These are phyloP conservation scores for Gnetum montanum DNA, from an alignment of 75 land plant species.

Conservation along the genomic window DNA sequence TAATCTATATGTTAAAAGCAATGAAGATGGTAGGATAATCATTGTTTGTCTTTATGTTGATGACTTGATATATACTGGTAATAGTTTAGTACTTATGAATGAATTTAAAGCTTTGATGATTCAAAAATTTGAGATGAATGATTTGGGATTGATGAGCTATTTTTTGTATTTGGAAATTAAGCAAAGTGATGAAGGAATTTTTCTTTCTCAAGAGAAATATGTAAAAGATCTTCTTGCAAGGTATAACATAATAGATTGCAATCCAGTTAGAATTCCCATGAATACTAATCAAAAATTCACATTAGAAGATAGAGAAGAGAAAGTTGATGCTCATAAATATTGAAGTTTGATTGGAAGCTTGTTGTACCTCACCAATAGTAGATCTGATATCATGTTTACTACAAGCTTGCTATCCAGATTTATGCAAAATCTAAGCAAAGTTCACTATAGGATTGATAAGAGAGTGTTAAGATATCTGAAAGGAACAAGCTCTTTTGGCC, in stretches of 20 bases:
- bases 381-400: not conserved
- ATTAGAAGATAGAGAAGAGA: not conserved
- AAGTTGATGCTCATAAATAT: not conserved
- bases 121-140: too few relatives aligned
- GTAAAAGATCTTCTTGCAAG: not conserved
- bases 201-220: not conserved
- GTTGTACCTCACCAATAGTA: not conserved
- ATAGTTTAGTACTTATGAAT: too few relatives aligned
- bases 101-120: too few relatives aligned
- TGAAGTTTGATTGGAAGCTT: not conserved
- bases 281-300: not conserved
- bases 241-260: not conserved
- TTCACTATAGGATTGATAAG: not conserved
- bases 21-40: not conserved
- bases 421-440: not conserved
- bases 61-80: not conserved
- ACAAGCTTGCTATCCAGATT: not conserved
- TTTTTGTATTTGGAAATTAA: not conserved
- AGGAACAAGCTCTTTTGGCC: not conserved
- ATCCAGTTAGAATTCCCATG: too few relatives aligned
- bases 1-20: conserved; percentile 4
- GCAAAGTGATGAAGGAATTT: not conserved
- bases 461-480: not conserved
- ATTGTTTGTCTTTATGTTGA: not conserved
- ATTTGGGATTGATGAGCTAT: not conserved